phyloP scores from a whole-genome alignment of 148 eudicot genomes.

The Rhododendron williamsianum region DNA sequence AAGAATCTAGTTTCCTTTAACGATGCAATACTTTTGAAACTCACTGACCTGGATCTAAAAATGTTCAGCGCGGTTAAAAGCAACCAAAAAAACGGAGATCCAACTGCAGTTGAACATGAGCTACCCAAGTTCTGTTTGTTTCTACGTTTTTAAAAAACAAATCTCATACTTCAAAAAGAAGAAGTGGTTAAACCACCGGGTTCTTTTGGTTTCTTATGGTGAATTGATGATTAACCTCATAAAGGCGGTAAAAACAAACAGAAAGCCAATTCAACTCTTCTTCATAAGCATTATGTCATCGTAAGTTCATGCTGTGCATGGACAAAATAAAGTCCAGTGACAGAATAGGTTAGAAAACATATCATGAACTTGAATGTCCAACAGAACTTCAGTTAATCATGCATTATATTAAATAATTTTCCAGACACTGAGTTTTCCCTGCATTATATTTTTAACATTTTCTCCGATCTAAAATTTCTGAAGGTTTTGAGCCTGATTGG shows the following conservation, averaged over 20 bases:
- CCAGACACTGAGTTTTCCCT: neutral
- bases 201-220: neutral
- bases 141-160: too few species aligned
- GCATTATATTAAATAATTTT: neutral
- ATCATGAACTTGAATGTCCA: neutral
- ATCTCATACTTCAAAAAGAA: neutral
- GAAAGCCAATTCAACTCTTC: neutral
- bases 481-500: constrained; percentile 1
- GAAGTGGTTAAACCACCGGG: neutral
- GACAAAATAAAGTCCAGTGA: neutral
- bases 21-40: neutral
- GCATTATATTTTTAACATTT: neutral
- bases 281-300: neutral
- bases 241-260: neutral
- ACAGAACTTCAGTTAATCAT: neutral
- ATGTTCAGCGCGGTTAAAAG: neutral
- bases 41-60: neutral
- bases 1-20: neutral
- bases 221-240: neutral
- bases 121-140: neutral
- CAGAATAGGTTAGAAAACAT: neutral
- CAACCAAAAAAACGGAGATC: neutral
- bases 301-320: neutral
- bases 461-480: neutral
- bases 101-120: neutral